A percentile compares a stretch with the other conserved stretches of the same genome.
These are phyloP conservation scores for Cichorium intybus DNA, from an alignment of 140 eudicot genomes.

Conservation along the genomic window DNA sequence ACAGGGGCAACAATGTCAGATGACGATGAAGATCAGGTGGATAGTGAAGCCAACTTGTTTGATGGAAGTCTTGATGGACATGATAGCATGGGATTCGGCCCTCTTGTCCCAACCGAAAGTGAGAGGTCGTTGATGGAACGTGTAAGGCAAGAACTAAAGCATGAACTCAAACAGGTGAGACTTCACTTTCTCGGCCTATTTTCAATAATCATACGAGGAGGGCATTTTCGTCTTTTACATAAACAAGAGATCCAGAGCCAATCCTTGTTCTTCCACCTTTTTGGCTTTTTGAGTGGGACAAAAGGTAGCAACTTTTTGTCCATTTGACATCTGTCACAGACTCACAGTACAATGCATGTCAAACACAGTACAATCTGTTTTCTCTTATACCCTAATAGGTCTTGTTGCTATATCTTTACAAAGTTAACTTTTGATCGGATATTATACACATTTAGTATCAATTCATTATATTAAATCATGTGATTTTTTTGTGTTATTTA, in stretches of 20 bases:
- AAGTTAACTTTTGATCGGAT: neutral
- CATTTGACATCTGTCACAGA: neutral
- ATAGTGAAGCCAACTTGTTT: constrained; percentile 69
- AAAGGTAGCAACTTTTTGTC: neutral
- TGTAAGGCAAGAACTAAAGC: constrained; percentile 83
- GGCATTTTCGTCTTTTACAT: neutral
- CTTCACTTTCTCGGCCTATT: neutral
- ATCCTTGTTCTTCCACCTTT: neutral
- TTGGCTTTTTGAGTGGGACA: no score
- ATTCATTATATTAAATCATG: neutral
- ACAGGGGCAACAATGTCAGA: constrained; percentile 90
- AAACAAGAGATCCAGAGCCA: neutral
- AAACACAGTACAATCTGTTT: neutral
- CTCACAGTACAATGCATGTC: neutral
- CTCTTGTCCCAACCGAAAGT: constrained; percentile 78
- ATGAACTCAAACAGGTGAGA: constrained; percentile 67
- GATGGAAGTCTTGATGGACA: constrained; percentile 75
- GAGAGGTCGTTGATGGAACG: constrained; percentile 89
- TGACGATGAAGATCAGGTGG: constrained; percentile 74
- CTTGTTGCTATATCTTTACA: neutral
- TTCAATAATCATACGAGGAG: neutral
- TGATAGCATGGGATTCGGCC: constrained; percentile 82
- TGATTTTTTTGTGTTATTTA: neutral
- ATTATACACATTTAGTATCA: neutral
- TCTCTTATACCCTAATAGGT: neutral